Conservation (phyloP, 257 asterid species). For the Perilla frutescens region DNA sequence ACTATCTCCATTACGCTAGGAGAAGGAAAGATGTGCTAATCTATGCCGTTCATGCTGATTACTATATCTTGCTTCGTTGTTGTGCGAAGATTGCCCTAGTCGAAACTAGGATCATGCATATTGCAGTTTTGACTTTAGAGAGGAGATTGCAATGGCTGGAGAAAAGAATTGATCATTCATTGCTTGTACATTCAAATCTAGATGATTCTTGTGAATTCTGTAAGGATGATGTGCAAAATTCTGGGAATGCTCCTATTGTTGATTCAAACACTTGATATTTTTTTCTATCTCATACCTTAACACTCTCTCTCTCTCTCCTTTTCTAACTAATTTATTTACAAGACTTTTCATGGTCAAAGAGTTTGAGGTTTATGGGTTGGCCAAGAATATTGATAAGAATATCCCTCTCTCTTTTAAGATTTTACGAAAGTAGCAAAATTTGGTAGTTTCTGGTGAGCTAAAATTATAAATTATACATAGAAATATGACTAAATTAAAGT, state of each 20-base stretch:
- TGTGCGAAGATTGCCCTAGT: conserved; percentile 79
- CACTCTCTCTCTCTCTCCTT: too few species aligned
- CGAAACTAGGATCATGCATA: conserved; percentile 72
- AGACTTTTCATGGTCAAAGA: too few species aligned
- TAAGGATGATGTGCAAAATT: conserved; percentile 19
- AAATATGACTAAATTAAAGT: background rate
- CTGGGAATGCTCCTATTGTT: conserved; percentile 28
- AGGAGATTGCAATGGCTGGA: conserved; percentile 63
- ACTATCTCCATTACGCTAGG: conserved; percentile 57
- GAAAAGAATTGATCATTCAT: conserved; percentile 41
- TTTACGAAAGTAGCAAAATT: background rate
- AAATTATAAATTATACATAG: background rate
- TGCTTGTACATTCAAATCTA: conserved; percentile 34
- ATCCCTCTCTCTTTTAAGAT: background rate
- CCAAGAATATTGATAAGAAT: background rate
- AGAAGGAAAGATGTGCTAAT: conserved; percentile 52
- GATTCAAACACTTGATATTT: conserved; percentile 12
- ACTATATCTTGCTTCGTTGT: conserved; percentile 68
- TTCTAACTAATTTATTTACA: too few species aligned
- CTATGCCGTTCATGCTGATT: conserved; percentile 85
- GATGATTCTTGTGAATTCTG: conserved; percentile 42
- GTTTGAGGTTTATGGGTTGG: background rate
- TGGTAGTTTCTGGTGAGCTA: background rate
- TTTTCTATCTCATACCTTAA: background rate
- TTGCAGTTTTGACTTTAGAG: conserved; percentile 71